phyloP scores from a whole-genome alignment of 1,139 yeast species.

The Pneumocystis carinii region DNA sequence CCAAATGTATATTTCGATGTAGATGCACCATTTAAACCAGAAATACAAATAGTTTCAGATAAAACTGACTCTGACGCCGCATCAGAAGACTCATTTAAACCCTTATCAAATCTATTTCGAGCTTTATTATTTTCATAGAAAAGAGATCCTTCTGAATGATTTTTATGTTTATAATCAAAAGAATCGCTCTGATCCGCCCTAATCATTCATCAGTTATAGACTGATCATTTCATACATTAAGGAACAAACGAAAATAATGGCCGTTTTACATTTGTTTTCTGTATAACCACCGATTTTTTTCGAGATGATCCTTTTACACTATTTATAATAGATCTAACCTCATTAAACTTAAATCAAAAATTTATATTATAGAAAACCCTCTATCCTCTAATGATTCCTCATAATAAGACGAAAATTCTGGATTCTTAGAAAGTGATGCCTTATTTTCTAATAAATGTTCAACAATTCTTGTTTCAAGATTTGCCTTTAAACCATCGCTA shows the following conservation, averaged over 20 bases:
- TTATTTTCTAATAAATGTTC: not conserved
- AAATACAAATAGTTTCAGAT: not conserved
- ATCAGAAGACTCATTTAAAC: not conserved
- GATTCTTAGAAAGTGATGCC: not conserved
- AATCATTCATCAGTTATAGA: not conserved
- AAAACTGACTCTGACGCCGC: not conserved
- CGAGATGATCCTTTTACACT: not conserved
- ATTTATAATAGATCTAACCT: not conserved
- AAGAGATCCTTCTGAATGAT: not conserved
- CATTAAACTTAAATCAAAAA: not conserved
- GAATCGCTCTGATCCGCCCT: not conserved
- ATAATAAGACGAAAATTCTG: not conserved
- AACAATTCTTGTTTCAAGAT: not conserved
- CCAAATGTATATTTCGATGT: not conserved
- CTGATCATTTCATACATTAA: not conserved
- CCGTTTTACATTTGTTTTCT: not conserved
- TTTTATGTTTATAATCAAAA: not conserved
- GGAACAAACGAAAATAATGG: not conserved
- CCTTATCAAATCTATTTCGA: not conserved
- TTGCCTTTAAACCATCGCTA: not conserved
- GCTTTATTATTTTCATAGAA: not conserved
- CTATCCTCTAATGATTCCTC: not conserved
- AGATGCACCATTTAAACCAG: not conserved
- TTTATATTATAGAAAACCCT: not conserved
- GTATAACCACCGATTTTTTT: not conserved